These are phyloP conservation scores for Tympanopsis confertula DNA, from an alignment of 2,329 filamentous ascomycete species.

Conservation along the genomic window DNA sequence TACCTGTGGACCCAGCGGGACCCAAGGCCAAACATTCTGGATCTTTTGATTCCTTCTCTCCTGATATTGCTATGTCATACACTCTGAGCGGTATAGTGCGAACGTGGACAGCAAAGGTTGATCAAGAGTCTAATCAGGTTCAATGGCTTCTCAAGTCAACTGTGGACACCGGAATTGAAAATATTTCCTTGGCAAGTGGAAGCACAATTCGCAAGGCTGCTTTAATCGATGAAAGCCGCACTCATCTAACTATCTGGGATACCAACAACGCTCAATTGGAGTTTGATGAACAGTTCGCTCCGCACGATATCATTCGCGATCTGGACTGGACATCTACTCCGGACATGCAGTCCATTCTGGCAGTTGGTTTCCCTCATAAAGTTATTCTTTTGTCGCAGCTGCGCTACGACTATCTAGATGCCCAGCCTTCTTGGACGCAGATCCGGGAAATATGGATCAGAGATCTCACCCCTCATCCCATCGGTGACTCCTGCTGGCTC, in stretches of 20 bases:
- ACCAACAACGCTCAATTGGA: conserved; percentile 71
- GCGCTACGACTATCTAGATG: conserved; percentile 82
- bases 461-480: conserved; percentile 75
- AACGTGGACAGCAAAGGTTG: conserved; percentile 75
- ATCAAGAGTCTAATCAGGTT: conserved; percentile 43
- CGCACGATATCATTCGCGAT: conserved; percentile 67
- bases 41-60: conserved; percentile 75
- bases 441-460: conserved; percentile 73
- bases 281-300: conserved; percentile 64
- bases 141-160: conserved; percentile 76
- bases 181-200: conserved; percentile 70
- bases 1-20: conserved; percentile 80
- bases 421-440: conserved; percentile 78
- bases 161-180: conserved; percentile 64
- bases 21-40: conserved; percentile 59
- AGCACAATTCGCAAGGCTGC: conserved; percentile 81
- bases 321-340: conserved; percentile 91
- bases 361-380: conserved; percentile 82
- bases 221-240: conserved; percentile 62
- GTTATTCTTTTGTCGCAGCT: conserved; percentile 76
- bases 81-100: conserved; percentile 63
- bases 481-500: conserved; percentile 88
- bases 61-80: conserved; percentile 78
- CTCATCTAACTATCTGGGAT: conserved; percentile 82
- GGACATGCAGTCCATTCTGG: conserved; percentile 76